Base-by-base conservation (phyloP, 768 basidiomycete species). In the Amanita polypyramis region DNA sequence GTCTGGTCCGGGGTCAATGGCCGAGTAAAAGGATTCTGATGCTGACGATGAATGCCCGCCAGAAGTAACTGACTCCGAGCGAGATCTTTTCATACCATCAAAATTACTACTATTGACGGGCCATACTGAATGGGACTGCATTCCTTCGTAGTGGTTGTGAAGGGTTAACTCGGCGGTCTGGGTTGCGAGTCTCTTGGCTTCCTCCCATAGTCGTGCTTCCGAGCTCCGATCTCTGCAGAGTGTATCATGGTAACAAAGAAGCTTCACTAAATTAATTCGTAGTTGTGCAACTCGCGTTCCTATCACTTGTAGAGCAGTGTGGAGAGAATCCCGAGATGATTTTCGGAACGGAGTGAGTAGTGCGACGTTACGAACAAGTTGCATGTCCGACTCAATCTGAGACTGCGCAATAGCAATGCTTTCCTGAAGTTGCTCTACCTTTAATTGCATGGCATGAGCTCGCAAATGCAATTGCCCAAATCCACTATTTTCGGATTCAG, bases 261-360 rank as follows among this genome's bases (percentile, higher is more conserved):
- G 66, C 58, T 78, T 84, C 54, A 78, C 77, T 41, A 87, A 66
- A n/a, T 87, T 79, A 44, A 95, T 66, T 40, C 90, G 79, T 41
- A 80, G 65, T 52, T 73, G 70, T 56, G 75, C 76, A 42, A 98
- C 66, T 34, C 76, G 74, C 58, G 76, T 81, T 6, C 84, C 77
- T 10, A 84, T 67, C 14, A 64, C 67, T 54, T 80, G 79, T 14
- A 93, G 67, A 2, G 80, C 71, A 19, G 65, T 55, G 19, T 76
- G 65, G 21, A 99, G 73, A 38, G 82, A 76, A 52, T 90, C 86
- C 40, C 93, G 79, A 3, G 93, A 93, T 7, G 81, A 70, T 41
- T 78, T 79, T 58, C 84, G 88, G 62, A 98, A 94, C 2, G 96
- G 94, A 12, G 89, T 85, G 33, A 97, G 72, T 36, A 85, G 77